Evolutionary conservation across 1,139 yeast genomes (phyloP).

Genomic region (Scheffersomyces quercinus): DNA sequence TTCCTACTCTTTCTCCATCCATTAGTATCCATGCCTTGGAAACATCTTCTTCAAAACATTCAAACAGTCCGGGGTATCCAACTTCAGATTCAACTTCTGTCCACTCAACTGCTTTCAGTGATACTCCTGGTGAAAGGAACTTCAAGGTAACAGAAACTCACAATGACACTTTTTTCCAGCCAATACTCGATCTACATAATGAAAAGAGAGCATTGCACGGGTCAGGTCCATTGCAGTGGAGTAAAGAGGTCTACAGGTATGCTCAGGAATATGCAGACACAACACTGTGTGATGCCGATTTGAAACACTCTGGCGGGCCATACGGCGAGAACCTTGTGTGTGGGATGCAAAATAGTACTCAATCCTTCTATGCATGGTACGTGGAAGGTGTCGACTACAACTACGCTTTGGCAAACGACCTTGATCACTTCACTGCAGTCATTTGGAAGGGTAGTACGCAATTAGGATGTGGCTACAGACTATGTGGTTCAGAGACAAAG

Average conservation of each 20-base stretch:
- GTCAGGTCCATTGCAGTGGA: slow-evolving; percentile 65
- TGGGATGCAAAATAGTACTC: slow-evolving; percentile 55
- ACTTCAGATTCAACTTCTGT: no score
- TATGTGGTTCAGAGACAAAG: slow-evolving; percentile 39
- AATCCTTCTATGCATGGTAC: slow-evolving; percentile 84
- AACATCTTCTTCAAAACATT: no score
- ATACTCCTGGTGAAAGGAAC: no score
- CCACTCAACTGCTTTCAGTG: no score
- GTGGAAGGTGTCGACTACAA: slow-evolving; percentile 62
- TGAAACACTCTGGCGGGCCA: slow-evolving; percentile 75
- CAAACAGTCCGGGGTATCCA: no score
- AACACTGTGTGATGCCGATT: slow-evolving; percentile 67
- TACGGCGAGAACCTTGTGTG: slow-evolving; percentile 89
- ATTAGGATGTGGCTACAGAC: slow-evolving; percentile 41
- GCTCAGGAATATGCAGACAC: slow-evolving; percentile 72
- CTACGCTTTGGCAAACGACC: slow-evolving; percentile 35
- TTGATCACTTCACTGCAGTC: slow-evolving; percentile 44
- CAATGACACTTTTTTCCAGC: slow-evolving; percentile 33
- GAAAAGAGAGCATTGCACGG: slow-evolving; percentile 65
- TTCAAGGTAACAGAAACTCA: no score
- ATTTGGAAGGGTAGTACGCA: slow-evolving; percentile 38
- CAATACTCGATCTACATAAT: slow-evolving; percentile 64
- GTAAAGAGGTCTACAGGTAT: slow-evolving; percentile 56
- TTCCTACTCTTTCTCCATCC: no score
- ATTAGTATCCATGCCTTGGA: no score